These are phyloP conservation scores for Coemansia sp. DNA, from an alignment of 192 early-diverging fungal species.

Conservation along the genomic window DNA sequence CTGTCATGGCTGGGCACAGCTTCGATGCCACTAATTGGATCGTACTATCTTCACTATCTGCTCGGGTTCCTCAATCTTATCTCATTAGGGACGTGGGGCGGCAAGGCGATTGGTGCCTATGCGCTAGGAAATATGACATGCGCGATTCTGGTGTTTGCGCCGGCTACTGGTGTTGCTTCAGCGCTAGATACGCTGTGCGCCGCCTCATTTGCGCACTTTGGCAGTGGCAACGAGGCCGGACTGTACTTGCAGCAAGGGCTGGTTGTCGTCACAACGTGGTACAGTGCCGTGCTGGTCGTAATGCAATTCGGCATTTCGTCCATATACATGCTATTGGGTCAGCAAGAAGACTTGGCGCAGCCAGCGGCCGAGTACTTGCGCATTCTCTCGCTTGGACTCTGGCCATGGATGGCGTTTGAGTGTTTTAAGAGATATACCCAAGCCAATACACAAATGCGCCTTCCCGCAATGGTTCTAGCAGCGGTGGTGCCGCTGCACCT, in stretches of 20 bases:
- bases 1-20: slow-evolving; percentile 25
- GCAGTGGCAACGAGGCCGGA: slow-evolving; percentile 58
- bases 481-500: slow-evolving; percentile 39
- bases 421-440: slow-evolving; percentile 83
- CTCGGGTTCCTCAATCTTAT: slow-evolving; percentile 63
- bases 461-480: slow-evolving; percentile 42
- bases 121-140: slow-evolving; percentile 70
- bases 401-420: slow-evolving; percentile 80
- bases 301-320: slow-evolving; percentile 66
- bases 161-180: slow-evolving; percentile 65
- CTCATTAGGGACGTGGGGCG: slow-evolving; percentile 59
- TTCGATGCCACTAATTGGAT: slow-evolving; percentile 53
- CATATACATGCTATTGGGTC: slow-evolving; percentile 65
- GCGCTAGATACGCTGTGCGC: slow-evolving; percentile 75
- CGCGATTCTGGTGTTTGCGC: slow-evolving; percentile 64
- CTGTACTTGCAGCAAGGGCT: slow-evolving; percentile 75
- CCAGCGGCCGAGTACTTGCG: slow-evolving; percentile 66
- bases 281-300: slow-evolving; percentile 65
- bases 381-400: slow-evolving; percentile 69
- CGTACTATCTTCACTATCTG: slow-evolving; percentile 65
- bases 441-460: slow-evolving; percentile 80
- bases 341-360: slow-evolving; percentile 68
- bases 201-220: slow-evolving; percentile 62
- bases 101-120: slow-evolving; percentile 59
- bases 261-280: slow-evolving; percentile 60